Base-by-base conservation (phyloP, 352 stramenopile species). In the Hyaloperonospora arabidopsidis region DNA sequence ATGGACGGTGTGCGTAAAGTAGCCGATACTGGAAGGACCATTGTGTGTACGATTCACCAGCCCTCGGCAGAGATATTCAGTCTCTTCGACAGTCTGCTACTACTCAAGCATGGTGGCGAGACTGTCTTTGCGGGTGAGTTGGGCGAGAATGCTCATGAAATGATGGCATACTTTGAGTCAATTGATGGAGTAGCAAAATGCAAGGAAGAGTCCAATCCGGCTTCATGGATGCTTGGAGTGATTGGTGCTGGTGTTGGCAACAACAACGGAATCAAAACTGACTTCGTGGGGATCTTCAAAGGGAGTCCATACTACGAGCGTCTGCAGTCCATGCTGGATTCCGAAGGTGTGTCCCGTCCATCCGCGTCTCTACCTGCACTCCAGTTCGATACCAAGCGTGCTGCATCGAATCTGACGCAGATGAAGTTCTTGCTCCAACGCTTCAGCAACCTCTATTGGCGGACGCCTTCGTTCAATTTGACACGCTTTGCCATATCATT, bases 1-100 rank as follows among this genome's bases (percentile, higher is more conserved):
- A 51, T 61, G 54, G 40, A 56, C 14, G 54, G 54, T n/a, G 47
- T 61, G 11, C 54, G 54, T 15, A 61, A 57, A 18, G 54, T 61
- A 7, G 54, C 54, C 10, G 19, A 61, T n/a, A 52, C 46, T 1
- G 47, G 47, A 0, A 25, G 54, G 19, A 61, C 54, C 0, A 32
- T 61, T 14, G 14, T 61, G 19, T 61, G 45, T 40, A 61, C 46
- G 28, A 55, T 50, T 12, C 54, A 55, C 19, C 47, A 57, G 18
- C 55, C 48, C 11, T 63, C 55, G 2, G 35, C 49, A 0, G 55
- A 63, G 23, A 39, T 63, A 14, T 63, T 63, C 14, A 34, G 52
- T 17, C 35, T 63, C 2, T 57, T 57, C 19, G 49, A 63, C 34
- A 57, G 28, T 40, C 45, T 57, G 36, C 14, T 63, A 13, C 25